Conservation (phyloP, 345 rosid species). For the Citrus australasica region DNA sequence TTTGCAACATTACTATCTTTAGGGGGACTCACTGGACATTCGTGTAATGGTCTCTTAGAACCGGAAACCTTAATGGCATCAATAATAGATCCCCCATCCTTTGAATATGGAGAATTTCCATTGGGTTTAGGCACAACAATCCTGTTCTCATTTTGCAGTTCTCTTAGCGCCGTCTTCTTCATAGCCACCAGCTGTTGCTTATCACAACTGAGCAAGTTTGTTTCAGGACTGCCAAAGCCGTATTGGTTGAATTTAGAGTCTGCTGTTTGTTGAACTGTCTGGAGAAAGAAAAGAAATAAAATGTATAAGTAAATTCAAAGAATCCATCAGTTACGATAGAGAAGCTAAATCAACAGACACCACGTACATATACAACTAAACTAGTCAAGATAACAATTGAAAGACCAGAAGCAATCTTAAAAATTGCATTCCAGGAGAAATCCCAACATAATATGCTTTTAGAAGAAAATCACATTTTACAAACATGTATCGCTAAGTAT, state of each 20-base stretch:
- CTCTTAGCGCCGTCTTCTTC: slow-evolving; percentile 59
- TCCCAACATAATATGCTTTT: not conserved
- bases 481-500: not conserved
- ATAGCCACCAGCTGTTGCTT: slow-evolving; percentile 33
- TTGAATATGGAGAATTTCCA: slow-evolving; percentile 34
- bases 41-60: slow-evolving; percentile 46
- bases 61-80: slow-evolving; percentile 51
- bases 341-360: not conserved
- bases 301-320: not conserved
- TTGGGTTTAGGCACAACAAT: slow-evolving; percentile 29
- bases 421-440: not conserved
- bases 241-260: slow-evolving; percentile 40
- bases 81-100: slow-evolving; percentile 33
- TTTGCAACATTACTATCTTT: slow-evolving; percentile 38
- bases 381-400: not conserved
- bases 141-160: slow-evolving; percentile 58
- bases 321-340: no score
- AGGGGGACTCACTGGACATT: slow-evolving; percentile 31
- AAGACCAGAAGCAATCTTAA: not conserved
- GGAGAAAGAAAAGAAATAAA: slow-evolving; percentile 6
- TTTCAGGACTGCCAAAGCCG: slow-evolving; percentile 36
- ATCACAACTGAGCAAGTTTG: slow-evolving; percentile 33
- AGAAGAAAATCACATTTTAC: not conserved
- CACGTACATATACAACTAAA: not conserved
- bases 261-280: slow-evolving; percentile 49